Base-by-base conservation (phyloP, 2,329 filamentous ascomycete genomes). In the Nannizziopsis arthrosporioides region DNA sequence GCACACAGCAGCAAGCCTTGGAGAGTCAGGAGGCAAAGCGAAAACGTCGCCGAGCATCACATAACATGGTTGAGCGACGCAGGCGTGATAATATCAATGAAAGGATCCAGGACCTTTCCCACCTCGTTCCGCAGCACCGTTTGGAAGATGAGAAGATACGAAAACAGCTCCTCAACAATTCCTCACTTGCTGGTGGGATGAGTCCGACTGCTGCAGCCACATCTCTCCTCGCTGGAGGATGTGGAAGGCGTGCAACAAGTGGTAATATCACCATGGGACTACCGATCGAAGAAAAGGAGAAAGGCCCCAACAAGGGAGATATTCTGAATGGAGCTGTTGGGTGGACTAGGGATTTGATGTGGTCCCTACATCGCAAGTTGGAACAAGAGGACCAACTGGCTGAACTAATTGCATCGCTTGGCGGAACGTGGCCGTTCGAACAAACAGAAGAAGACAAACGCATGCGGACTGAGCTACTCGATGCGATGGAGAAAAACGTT, bases 41-140 rank as follows among this genome's bases (percentile, higher is more conserved):
- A 57, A 86, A 90, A 64, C 78, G 89, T 52, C 81, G 92, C 51
- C 78, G 92, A 35, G 92, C 95, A 61, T 96, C 90, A 1, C 92
- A 98, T 70, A 96, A 98, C 63, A 75, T 94, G 35, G 92, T 98
- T 9, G 92, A 98, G 70, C 86, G 92, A 49, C 82, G 92, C 44
- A 83, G 92, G 53, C 81, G 92, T 53, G 92, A 96, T 70, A 96
- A 96, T 63, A 98, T 98, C 73, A 98, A 98, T 58, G 92, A 98
- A 68, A 81, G 92, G 38, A 98, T 98, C 54, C 90, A 96, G 61
- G 92, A 98, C 61, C 76, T 98, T 6, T 94, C 90, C 61, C 86
- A 88, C 59, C 77, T 98, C 14, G 90, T 98, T 1, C 92, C 92
- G 18, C 76, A 82, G 52, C 92, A 98, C 66, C 82, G 92, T 52